Evolutionary conservation across 1,284 basidiomycete species (phyloP).

Genomic region (Naganishia cerealis): DNA sequence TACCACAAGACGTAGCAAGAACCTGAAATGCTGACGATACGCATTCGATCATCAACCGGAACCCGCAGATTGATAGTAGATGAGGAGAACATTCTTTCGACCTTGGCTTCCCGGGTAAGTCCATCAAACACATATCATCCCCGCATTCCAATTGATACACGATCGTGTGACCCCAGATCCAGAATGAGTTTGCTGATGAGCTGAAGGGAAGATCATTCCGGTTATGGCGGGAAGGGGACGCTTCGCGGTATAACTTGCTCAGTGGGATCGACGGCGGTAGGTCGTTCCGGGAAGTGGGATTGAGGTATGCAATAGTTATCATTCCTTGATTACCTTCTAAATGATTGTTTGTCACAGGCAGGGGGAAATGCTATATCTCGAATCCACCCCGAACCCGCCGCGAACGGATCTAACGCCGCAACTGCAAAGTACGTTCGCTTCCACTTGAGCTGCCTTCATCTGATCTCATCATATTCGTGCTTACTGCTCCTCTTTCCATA

Average conservation of each 20-base stretch:
- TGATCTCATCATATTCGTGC: not conserved
- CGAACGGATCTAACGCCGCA: not conserved
- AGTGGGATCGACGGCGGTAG: constrained; percentile 1
- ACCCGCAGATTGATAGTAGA: constrained; percentile 9
- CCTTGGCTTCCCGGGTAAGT: constrained; percentile 4
- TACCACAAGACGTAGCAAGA: not conserved
- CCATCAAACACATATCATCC: not conserved
- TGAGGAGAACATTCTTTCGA: not conserved
- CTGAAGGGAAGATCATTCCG: not conserved
- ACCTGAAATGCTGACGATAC: constrained; percentile 17
- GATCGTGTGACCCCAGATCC: not conserved
- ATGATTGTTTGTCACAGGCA: not conserved
- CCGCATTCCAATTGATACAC: not conserved
- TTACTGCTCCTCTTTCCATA: not conserved
- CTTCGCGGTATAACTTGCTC: constrained; percentile 5
- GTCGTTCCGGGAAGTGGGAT: constrained; percentile 1
- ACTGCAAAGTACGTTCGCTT: constrained; percentile 1
- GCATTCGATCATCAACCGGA: constrained; percentile 20
- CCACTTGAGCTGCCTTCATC: not conserved
- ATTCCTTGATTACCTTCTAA: not conserved
- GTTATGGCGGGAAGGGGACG: constrained; percentile 15
- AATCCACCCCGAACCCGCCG: not conserved
- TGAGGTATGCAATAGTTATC: not conserved
- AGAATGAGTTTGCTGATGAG: not conserved
- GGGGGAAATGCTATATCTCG: constrained; percentile 20